Evolutionary conservation across 2,329 filamentous ascomycete species (phyloP).

Genomic region (Arthrobotrys pseudoclavata): DNA sequence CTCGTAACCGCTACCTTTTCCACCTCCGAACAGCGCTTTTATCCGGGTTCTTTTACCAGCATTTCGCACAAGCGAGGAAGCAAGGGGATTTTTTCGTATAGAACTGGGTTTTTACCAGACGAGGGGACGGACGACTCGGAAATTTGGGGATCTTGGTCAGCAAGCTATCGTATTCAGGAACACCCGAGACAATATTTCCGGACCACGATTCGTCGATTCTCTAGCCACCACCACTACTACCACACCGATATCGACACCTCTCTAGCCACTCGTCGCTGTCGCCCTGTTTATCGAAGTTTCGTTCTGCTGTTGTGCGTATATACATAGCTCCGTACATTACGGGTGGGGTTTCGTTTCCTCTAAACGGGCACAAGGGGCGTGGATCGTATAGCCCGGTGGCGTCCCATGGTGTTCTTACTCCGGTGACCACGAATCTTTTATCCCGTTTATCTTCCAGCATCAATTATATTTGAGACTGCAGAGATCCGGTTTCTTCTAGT

Average conservation of each 20-base stretch:
- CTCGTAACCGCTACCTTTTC: constrained; percentile 38
- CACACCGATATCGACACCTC: constrained; percentile 7
- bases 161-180: constrained; percentile 57
- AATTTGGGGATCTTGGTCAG: constrained; percentile 44
- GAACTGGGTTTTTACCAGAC: constrained; percentile 35
- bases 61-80: constrained; percentile 53
- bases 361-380: constrained; percentile 17
- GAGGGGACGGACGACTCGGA: constrained; percentile 47
- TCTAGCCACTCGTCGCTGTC: constrained; percentile 23
- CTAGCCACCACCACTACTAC: constrained; percentile 3
- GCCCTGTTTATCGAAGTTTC: constrained; percentile 19
- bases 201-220: constrained; percentile 2
- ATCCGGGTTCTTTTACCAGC: constrained; percentile 59
- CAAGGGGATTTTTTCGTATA: constrained; percentile 37
- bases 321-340: constrained; percentile 30
- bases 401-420: constrained; percentile 56
- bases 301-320: background rate
- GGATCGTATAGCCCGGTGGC: constrained; percentile 48
- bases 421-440: constrained; percentile 38
- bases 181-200: constrained; percentile 45
- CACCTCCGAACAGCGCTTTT: constrained; percentile 60
- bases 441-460: constrained; percentile 16
- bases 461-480: constrained; percentile 32
- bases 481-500: constrained; percentile 15
- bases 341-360: constrained; percentile 47